Base-by-base conservation (phyloP, 202 grass and related monocot species). In the Cymbopogon flexuosus region DNA sequence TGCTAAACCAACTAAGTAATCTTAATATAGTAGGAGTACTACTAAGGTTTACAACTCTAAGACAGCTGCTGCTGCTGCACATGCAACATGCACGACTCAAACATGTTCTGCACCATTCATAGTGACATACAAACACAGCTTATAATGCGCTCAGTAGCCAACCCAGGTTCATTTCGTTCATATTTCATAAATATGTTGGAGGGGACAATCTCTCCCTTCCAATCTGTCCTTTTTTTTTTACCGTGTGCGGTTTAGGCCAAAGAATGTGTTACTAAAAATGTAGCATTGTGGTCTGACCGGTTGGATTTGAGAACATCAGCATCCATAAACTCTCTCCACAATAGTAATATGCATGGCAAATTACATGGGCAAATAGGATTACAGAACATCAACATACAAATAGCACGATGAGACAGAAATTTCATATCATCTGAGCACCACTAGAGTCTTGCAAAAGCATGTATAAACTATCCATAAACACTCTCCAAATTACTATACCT, bases 391-490 rank as follows among this genome's bases (percentile, higher is more conserved):
- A 29, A 29, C 35, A 57, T 18, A 63, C 11, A 84, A 65, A 66
- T 5, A 22, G 51, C 4, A 18, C 54, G 22, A 73, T 8, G 72
- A 23, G 12, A 24, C 33, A 65, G 23, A 56, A 56, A 31, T 5
- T 2, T 64, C 8, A 43, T 65, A 54, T 46, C 7, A 73, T 37
- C 45, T 59, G 0, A 81, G 39, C 27, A 72, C 18, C 16, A 63
- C 18, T 62, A 81, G 21, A 76, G 33, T 76, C 30, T 39, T 59
- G 23, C 18, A 46, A 85, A 79, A 74, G 18, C 10, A 66, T 56
- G 36, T 12, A 30, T 35, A 31, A 18, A 42, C 35, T 31, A 57
- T 73, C 33, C n/a, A 4, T 22, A 57, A 22, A 10, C 52, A 57
- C 52, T 57, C 52, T 23, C 22, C 57, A 60, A 24, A 60, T 12